Evolutionary conservation across 1,139 yeast genomes (phyloP).

Genomic region (Debaryomycetaceae sp.): DNA sequence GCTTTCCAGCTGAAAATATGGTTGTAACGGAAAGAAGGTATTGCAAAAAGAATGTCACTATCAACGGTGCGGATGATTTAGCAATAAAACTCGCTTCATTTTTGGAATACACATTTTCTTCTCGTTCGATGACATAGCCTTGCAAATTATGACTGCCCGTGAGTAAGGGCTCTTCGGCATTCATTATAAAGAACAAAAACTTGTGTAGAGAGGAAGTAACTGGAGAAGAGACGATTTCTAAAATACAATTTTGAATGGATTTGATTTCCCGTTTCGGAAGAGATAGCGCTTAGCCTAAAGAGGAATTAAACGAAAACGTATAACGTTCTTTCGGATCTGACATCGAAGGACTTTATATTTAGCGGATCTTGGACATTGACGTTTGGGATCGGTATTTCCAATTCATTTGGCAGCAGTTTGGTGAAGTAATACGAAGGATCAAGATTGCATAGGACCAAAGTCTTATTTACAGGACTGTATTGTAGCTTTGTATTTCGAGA

Average conservation of each 20-base stretch:
- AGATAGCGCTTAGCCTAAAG: neutral
- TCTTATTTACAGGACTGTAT: neutral
- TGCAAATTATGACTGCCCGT: conserved; percentile 22
- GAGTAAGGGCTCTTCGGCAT: conserved; percentile 30
- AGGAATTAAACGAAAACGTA: conserved; percentile 8
- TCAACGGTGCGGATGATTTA: conserved; percentile 40
- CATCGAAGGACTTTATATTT: conserved; percentile 6
- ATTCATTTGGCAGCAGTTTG: conserved; percentile 1
- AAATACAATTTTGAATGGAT: neutral
- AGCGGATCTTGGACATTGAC: neutral
- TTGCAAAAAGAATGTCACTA: conserved; percentile 48
- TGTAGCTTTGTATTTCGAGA: conserved; percentile 1
- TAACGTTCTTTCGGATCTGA: conserved; percentile 7
- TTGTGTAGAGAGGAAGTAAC: neutral
- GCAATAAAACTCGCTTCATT: conserved; percentile 29
- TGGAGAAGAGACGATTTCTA: neutral
- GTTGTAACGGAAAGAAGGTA: conserved; percentile 47
- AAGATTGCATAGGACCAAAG: conserved; percentile 2
- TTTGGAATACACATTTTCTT: conserved; percentile 2
- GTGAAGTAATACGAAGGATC: conserved; percentile 8
- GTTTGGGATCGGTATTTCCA: conserved; percentile 14
- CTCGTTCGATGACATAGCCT: conserved; percentile 9
- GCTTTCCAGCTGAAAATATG: conserved; percentile 46
- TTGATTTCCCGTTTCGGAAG: neutral
- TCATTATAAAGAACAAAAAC: conserved; percentile 13